Evolutionary conservation across 495 filamentous ascomycete species (phyloP).

Genomic region (Talaromyces nanjingensis): DNA sequence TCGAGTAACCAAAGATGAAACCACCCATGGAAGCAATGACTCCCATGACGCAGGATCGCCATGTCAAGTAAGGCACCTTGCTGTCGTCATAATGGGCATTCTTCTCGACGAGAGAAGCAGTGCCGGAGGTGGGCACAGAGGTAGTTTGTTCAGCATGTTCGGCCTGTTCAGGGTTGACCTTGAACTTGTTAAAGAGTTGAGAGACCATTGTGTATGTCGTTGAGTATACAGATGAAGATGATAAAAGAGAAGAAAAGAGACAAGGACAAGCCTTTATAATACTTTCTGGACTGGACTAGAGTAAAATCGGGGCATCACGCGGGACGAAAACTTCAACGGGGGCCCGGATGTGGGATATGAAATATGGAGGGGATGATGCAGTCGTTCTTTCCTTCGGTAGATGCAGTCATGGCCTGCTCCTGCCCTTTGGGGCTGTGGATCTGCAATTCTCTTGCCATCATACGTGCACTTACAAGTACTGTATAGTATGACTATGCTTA

Average conservation of each 20-base stretch:
- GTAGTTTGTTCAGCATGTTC: conserved; percentile 23
- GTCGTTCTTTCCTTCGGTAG: background rate
- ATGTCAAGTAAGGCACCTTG: conserved; percentile 41
- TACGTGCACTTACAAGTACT: too few species aligned
- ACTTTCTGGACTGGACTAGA: background rate
- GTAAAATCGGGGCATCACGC: background rate
- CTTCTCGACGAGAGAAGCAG: conserved; percentile 32
- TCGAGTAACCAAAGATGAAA: conserved; percentile 73
- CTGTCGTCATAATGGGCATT: conserved; percentile 35
- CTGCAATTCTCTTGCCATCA: background rate
- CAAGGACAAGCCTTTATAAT: background rate
- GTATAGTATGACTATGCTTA: too few species aligned
- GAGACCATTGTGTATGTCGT: conserved; percentile 24
- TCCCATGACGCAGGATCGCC: conserved; percentile 44
- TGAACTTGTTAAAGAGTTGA: conserved; percentile 27
- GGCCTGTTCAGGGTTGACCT: conserved; percentile 18
- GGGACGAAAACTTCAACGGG: background rate
- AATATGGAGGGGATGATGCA: background rate
- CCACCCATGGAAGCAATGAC: conserved; percentile 60
- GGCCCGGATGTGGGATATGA: background rate
- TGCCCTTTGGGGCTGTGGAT: background rate
- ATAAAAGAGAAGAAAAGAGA: conserved; percentile 11
- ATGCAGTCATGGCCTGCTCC: background rate
- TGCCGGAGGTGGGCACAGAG: conserved; percentile 1
- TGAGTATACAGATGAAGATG: conserved; percentile 4